Base-by-base conservation (phyloP, 1,284 basidiomycete genomes). In the Irpex sp. region DNA sequence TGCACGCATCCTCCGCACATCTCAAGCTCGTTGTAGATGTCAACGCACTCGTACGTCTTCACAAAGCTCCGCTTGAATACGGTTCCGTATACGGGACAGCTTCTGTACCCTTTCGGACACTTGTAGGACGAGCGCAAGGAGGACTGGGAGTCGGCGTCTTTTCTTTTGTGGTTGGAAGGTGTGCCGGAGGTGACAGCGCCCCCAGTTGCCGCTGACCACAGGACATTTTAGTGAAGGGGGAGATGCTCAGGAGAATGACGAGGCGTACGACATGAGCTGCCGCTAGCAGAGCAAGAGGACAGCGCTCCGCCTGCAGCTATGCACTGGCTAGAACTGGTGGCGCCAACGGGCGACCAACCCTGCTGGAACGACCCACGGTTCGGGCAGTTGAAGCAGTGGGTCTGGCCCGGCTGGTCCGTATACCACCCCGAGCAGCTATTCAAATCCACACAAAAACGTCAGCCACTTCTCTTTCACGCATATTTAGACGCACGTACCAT, bases 1-100 rank as follows among this genome's bases (percentile, higher is more conserved):
- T 48, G 56, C 37, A 64, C 68, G 61, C 69, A 68, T 23, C 68
- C 69, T 47, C 69, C 69, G 62, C 69, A 71, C 51, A 65, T 65
- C 65, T 71, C 69, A 28, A 71, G 65, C 57, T 67, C 67, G 65
- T 59, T 59, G 49, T 61, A 49, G 18, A 65, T 60, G 61, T 69
- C 69, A 36, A 69, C 61, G 61, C 69, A 71, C 61, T 68, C 67
- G 64, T 66, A 62, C 18, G 42, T 64, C 23, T 57, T 54, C 9
- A 65, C 47, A 59, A 61, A 64, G 8, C 59, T 62, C 56, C 53
- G 59, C 57, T 52, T 61, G 57, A 53, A 57, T 45, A 55, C 37
- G 28, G 53, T 18, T 51, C 65, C 67, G 60, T 64, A 65, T 16
- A 67, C 18, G 14, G 68, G 65, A 58, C 68, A 68, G 54, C 58